Conservation (phyloP, 352 stramenopile genomes). For the Phytophthora macrochlamydospora region DNA sequence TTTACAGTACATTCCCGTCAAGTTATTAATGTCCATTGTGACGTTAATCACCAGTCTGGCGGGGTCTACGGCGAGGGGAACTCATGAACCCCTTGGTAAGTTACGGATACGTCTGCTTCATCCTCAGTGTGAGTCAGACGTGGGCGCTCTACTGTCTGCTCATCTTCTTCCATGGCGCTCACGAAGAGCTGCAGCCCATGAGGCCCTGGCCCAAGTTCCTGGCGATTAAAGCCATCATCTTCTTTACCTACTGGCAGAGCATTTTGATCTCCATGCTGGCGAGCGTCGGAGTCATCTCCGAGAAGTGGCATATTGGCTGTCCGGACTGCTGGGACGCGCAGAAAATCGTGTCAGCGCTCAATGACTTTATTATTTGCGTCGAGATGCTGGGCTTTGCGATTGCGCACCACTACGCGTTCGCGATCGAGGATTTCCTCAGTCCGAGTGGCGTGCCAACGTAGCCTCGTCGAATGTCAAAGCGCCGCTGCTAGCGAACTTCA, state of each 20-base stretch:
- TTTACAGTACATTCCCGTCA: constrained; percentile 93
- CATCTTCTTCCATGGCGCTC: constrained; percentile 91
- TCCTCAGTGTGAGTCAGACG: constrained; percentile 89
- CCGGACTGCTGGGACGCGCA: constrained; percentile 83
- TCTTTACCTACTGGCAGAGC: constrained; percentile 96
- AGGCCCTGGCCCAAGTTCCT: constrained; percentile 94
- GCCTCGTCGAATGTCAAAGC: constrained; percentile 84
- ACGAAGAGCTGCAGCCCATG: constrained; percentile 90
- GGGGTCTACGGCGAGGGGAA: constrained; percentile 89
- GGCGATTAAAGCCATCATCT: constrained; percentile 95
- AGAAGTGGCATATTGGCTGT: constrained; percentile 84
- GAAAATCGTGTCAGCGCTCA: constrained; percentile 90
- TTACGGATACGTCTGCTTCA: constrained; percentile 91
- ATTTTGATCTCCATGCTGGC: constrained; percentile 91
- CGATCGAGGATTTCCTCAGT: constrained; percentile 89
- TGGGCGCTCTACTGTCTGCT: constrained; percentile 95
- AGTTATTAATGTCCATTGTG: constrained; percentile 87
- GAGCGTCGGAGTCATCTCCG: constrained; percentile 86
- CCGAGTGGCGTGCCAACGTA: constrained; percentile 37
- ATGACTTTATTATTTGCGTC: constrained; percentile 95
- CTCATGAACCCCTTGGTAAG: constrained; percentile 85
- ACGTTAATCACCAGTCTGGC: constrained; percentile 86
- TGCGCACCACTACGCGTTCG: constrained; percentile 93
- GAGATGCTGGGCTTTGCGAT: constrained; percentile 95
- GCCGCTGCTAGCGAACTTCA: constrained; percentile 86